Conservation (phyloP, 164 flowering plant genomes). For the Vitis amurensis region DNA sequence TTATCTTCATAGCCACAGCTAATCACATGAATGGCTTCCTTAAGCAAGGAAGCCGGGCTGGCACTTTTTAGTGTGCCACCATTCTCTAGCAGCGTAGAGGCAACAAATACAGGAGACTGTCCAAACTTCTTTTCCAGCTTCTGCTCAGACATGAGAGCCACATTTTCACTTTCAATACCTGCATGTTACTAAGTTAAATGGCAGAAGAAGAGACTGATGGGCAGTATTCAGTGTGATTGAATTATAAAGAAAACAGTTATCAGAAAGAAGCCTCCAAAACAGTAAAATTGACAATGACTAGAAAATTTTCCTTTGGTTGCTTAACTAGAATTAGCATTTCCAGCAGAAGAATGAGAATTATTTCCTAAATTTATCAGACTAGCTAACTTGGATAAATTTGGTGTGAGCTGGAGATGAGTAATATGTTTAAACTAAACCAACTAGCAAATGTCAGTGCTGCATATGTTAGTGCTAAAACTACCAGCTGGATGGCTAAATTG, state of each 20-base stretch:
- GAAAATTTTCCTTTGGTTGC: no score
- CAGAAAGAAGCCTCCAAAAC: no score
- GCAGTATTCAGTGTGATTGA: no score
- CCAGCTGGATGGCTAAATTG: background rate
- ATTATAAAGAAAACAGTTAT: no score
- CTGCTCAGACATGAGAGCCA: constrained; percentile 37
- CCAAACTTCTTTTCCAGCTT: constrained; percentile 72
- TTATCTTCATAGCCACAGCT: constrained; percentile 81
- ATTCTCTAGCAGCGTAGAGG: constrained; percentile 59
- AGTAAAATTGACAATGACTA: no score
- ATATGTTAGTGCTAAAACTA: background rate
- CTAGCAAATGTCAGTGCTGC: no score
- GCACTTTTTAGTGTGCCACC: constrained; percentile 55
- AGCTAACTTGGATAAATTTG: no score
- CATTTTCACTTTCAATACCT: constrained; percentile 46
- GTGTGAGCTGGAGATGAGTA: no score
- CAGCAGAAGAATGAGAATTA: no score
- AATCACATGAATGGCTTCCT: constrained; percentile 83
- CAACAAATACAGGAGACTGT: constrained; percentile 69
- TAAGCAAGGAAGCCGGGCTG: constrained; percentile 56
- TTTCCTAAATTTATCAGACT: no score
- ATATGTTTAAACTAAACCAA: no score
- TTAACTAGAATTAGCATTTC: no score
- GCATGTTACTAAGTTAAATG: constrained; percentile 16
- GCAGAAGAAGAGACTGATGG: background rate